phyloP scores from a whole-genome alignment of 2,329 filamentous ascomycete species.

The Clonostachys chloroleuca region DNA sequence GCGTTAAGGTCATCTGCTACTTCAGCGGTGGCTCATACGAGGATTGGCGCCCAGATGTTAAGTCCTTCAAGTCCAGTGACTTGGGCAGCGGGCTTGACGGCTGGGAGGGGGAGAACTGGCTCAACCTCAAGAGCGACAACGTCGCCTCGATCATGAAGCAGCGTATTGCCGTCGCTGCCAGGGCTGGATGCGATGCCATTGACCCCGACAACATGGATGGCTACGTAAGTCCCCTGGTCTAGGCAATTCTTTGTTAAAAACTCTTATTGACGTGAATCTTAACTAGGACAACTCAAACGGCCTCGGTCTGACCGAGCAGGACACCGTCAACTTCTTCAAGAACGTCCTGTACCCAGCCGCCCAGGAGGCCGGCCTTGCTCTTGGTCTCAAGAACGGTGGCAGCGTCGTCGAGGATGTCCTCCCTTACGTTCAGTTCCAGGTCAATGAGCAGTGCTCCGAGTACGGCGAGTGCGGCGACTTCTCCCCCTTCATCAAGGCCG shows the following conservation, averaged over 20 bases:
- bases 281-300: conserved; percentile 55
- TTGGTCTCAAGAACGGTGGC: conserved; percentile 66
- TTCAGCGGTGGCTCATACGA: conserved; percentile 71
- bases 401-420: conserved; percentile 47
- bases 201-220: conserved; percentile 71
- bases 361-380: conserved; percentile 46
- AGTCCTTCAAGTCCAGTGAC: conserved; percentile 48
- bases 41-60: conserved; percentile 54
- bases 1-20: conserved; percentile 67
- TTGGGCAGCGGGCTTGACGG: conserved; percentile 54
- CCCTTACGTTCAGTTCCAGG: conserved; percentile 55
- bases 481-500: conserved; percentile 49
- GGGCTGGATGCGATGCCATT: conserved; percentile 64
- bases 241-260: neutral
- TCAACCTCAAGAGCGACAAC: conserved; percentile 50
- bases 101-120: conserved; percentile 66
- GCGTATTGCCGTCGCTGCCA: conserved; percentile 53
- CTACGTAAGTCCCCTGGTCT: conserved; percentile 35
- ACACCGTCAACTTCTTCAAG: conserved; percentile 53
- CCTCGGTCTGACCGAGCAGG: conserved; percentile 49
- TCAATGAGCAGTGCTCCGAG: conserved; percentile 66
- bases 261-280: neutral
- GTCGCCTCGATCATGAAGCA: conserved; percentile 62
- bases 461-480: conserved; percentile 57
- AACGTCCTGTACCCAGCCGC: conserved; percentile 57